phyloP scores from a whole-genome alignment of 169 alveolate genomes.

The Plasmodium gaboni region DNA sequence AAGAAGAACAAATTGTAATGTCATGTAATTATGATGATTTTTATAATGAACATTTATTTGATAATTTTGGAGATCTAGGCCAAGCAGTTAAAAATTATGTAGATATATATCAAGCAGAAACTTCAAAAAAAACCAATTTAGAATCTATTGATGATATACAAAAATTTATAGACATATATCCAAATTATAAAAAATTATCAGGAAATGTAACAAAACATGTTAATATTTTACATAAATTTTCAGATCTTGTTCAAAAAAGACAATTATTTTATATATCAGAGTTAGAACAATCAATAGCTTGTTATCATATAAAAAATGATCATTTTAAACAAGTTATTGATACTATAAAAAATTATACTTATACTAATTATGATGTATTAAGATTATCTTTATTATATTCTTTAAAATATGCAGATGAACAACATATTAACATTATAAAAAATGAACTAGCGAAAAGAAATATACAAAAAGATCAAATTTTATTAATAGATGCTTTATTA shows the following conservation, averaged over 20 bases:
- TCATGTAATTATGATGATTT: constrained; percentile 93
- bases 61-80: constrained; percentile 95
- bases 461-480: constrained; percentile 80
- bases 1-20: constrained; percentile 62
- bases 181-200: constrained; percentile 91
- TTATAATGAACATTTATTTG: constrained; percentile 90
- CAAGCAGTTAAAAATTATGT: constrained; percentile 90
- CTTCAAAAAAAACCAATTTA: constrained; percentile 78
- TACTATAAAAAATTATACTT: constrained; percentile 83
- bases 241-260: constrained; percentile 89
- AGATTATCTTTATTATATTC: constrained; percentile 90
- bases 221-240: constrained; percentile 89
- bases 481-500: constrained; percentile 87
- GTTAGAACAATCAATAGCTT: constrained; percentile 92
- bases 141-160: constrained; percentile 93
- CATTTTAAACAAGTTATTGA: constrained; percentile 87
- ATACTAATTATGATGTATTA: constrained; percentile 87
- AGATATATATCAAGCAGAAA: constrained; percentile 84
- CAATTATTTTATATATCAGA: constrained; percentile 89
- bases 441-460: constrained; percentile 41
- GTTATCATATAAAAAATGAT: constrained; percentile 87
- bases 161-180: constrained; percentile 90
- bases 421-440: constrained; percentile 56
- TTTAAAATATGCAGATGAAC: constrained; percentile 91
- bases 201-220: constrained; percentile 93